A percentile compares a stretch with the other conserved stretches of the same genome.
These are phyloP conservation scores for Umbelopsis isabellina DNA, from an alignment of 192 early-diverging fungal genomes.

Conservation along the genomic window DNA sequence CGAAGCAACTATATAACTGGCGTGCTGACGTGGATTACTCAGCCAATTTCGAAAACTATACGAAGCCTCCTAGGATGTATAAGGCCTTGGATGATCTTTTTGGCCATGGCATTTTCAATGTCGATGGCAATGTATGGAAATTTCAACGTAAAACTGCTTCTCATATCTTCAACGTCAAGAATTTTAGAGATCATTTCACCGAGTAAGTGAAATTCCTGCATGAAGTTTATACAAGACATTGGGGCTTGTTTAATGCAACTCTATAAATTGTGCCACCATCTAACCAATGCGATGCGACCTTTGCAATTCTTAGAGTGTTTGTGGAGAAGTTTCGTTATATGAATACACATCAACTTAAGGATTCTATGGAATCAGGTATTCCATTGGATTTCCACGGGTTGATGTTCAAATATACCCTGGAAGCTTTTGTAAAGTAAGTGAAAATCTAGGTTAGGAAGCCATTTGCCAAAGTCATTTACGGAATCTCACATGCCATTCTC, in stretches of 20 bases:
- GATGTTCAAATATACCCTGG: slow-evolving; percentile 52
- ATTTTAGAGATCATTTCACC: slow-evolving; percentile 44
- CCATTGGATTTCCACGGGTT: slow-evolving; percentile 47
- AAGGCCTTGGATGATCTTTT: slow-evolving; percentile 53
- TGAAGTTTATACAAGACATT: no score
- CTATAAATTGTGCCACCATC: neutral
- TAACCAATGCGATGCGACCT: neutral
- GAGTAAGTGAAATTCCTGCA: slow-evolving; percentile 25
- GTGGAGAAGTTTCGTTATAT: slow-evolving; percentile 28
- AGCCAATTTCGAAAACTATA: slow-evolving; percentile 45
- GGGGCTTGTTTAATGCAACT: no score
- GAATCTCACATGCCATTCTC: neutral
- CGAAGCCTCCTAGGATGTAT: slow-evolving; percentile 45
- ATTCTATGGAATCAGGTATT: slow-evolving; percentile 30
- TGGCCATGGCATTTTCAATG: slow-evolving; percentile 73
- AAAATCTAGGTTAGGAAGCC: neutral
- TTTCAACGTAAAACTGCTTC: slow-evolving; percentile 57
- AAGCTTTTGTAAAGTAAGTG: slow-evolving; percentile 50
- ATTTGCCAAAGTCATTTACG: no score
- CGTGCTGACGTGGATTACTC: neutral
- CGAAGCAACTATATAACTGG: neutral
- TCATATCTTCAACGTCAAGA: slow-evolving; percentile 45
- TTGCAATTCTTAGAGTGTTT: slow-evolving; percentile 34
- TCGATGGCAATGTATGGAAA: slow-evolving; percentile 69
- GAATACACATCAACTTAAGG: slow-evolving; percentile 28